phyloP scores from a whole-genome alignment of 169 alveolate species.

The Eimeria tenella region DNA sequence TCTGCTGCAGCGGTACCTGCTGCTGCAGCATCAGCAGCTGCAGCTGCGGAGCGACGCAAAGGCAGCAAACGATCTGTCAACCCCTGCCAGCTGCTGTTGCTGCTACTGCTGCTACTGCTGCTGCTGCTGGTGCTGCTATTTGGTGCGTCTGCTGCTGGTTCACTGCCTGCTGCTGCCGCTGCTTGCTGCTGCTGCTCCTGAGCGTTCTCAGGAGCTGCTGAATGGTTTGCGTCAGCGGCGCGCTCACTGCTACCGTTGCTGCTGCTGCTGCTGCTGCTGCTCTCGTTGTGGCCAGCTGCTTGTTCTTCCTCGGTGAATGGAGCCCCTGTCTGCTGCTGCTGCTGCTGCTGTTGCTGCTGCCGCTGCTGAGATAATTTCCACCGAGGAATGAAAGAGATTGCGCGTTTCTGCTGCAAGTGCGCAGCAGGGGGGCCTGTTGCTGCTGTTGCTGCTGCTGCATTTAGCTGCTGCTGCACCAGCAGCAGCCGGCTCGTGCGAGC shows the following conservation, averaged over 20 bases:
- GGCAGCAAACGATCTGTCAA: background rate
- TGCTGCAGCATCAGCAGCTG: background rate
- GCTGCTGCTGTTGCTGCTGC: background rate
- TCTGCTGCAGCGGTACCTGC: background rate
- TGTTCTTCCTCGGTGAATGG: background rate
- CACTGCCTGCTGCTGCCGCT: background rate
- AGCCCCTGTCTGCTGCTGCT: constrained; percentile 6
- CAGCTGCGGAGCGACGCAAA: background rate
- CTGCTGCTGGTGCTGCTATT: background rate
- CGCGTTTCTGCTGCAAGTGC: background rate
- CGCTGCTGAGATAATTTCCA: background rate
- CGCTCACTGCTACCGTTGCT: background rate
- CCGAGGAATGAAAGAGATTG: background rate
- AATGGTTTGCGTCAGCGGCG: background rate
- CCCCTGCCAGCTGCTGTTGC: constrained; percentile 16
- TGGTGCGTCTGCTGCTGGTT: background rate
- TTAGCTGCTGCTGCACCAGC: background rate
- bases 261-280: constrained; percentile 30
- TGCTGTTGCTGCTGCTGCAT: background rate
- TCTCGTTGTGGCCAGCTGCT: background rate
- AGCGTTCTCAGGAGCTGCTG: background rate
- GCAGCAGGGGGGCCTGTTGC: constrained; percentile 34
- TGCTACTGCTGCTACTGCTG: background rate
- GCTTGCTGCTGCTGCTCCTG: background rate
- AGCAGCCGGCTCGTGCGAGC: background rate